These are phyloP conservation scores for Ambrosiella cleistominuta DNA, from an alignment of 2,329 filamentous ascomycete genomes.

Conservation along the genomic window DNA sequence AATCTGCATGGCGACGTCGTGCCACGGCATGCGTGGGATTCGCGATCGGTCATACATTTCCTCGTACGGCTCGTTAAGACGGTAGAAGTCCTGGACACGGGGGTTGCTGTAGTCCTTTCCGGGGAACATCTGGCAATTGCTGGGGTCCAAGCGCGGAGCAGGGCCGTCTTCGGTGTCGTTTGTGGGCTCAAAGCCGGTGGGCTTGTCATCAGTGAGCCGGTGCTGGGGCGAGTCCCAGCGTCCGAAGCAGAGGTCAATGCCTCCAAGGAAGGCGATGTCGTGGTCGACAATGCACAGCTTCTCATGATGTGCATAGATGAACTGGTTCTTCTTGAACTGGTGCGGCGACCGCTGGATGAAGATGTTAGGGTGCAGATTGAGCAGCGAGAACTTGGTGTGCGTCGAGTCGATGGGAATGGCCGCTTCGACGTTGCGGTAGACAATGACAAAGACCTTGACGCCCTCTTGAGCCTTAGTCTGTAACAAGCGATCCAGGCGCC, in stretches of 20 bases:
- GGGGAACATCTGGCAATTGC: constrained; percentile 90
- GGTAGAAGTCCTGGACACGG: constrained; percentile 85
- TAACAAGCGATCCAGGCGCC: constrained; percentile 84
- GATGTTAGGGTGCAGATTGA: constrained; percentile 90
- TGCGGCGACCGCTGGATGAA: constrained; percentile 94
- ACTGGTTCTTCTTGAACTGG: constrained; percentile 96
- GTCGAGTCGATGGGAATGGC: constrained; percentile 96
- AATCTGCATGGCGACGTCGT: constrained; percentile 94
- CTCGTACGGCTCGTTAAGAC: constrained; percentile 83
- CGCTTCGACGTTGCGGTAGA: constrained; percentile 94
- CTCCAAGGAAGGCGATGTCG: constrained; percentile 85
- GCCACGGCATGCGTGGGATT: constrained; percentile 92
- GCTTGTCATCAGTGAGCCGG: constrained; percentile 76
- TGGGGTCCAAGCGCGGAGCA: constrained; percentile 55
- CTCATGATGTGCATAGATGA: constrained; percentile 98
- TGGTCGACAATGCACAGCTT: constrained; percentile 97
- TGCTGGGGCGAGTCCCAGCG: constrained; percentile 96
- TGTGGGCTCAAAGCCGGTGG: constrained; percentile 76
- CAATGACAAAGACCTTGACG: constrained; percentile 93
- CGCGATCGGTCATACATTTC: constrained; percentile 94
- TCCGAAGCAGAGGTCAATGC: constrained; percentile 91
- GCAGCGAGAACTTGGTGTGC: constrained; percentile 89
- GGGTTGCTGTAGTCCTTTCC: constrained; percentile 98
- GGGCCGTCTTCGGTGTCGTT: constrained; percentile 24
- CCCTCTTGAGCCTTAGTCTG: constrained; percentile 86